Base-by-base conservation (phyloP, 2,329 filamentous ascomycete species). In the Nannizziopsis arthrosporioides region DNA sequence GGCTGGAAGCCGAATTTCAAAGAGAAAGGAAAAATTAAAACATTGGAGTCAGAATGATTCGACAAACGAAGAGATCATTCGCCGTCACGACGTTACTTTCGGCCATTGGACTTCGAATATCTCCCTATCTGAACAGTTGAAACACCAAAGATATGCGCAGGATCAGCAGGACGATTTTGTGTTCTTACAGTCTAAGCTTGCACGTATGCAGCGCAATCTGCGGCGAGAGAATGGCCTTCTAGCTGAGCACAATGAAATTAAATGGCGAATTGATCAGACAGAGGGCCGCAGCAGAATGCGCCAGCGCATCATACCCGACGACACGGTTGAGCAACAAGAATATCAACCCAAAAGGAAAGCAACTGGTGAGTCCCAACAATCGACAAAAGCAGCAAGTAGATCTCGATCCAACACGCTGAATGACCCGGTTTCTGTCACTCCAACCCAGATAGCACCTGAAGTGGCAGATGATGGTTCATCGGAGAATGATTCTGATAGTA, bases 251-350 rank as follows among this genome's bases (percentile, higher is more conserved):
- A 70, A 73, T 2, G 64, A 76, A 1, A 72, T 73, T 0, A 93
- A 84, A 63, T 98, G 90, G 90, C 88, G 90, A 58, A 76, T 98
- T 11, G 92, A 98, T 61, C 82, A 93, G 58, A 96, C 92, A 0
- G 92, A 98, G 68, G 90, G 92, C 9, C 82, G 89, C 9, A 94
- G 95, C 63, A 82, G 93, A 14, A 96, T 96, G 87, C 81, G 93
- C 12, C 74, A 94, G 57, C 80, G 92, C 22, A 77, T 94, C 44
- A 74, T 95, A 1, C 85, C 89, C 0, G 89, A 95, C 61, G 78
- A 78, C 49, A 76, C 77, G 0, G 72, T 75, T 1, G 75, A 80
- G 18, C 75, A 81, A 47, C 80, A 85, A 49, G 78, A 84, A 41
- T 94, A 89, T 58, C 85, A 89, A 56, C 87, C 92, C 0, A 96